A percentile compares a stretch with the other conserved stretches of the same genome.
Evolutionary conservation across 306 rosid species (phyloP).

Genomic region (Fagus crenata): DNA sequence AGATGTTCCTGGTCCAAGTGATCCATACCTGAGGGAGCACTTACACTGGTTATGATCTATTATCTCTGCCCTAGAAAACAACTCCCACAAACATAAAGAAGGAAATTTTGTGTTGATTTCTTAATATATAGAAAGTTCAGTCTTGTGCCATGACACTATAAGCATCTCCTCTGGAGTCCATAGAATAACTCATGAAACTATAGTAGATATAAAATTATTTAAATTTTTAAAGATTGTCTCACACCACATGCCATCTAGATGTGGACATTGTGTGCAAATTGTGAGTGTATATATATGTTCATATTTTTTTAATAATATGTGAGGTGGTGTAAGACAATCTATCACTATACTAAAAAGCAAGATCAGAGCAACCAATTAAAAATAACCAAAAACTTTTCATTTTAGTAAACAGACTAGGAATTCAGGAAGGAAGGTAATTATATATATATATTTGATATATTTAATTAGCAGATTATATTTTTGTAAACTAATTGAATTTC

Average conservation of each 20-base stretch:
- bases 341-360: background rate
- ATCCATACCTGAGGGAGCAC: constrained; percentile 86
- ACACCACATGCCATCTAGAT: no score
- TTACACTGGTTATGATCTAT: constrained; percentile 63
- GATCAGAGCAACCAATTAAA: background rate
- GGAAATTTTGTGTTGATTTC: background rate
- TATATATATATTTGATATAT: no score
- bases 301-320: no score
- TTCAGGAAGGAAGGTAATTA: background rate
- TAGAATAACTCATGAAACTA: no score
- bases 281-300: no score
- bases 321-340: no score
- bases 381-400: background rate
- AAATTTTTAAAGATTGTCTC: no score
- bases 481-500: background rate
- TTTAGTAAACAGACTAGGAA: background rate
- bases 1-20: constrained; percentile 98
- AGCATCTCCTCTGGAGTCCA: no score
- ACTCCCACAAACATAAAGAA: background rate
- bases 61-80: background rate
- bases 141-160: no score
- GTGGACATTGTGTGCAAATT: no score
- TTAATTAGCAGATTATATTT: background rate
- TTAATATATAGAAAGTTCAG: no score
- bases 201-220: no score